Percentiles rank a stretch among this genome's conserved stretches.
These are phyloP conservation scores for Diversispora eburnea DNA, from an alignment of 192 early-diverging fungal genomes.

Conservation along the genomic window DNA sequence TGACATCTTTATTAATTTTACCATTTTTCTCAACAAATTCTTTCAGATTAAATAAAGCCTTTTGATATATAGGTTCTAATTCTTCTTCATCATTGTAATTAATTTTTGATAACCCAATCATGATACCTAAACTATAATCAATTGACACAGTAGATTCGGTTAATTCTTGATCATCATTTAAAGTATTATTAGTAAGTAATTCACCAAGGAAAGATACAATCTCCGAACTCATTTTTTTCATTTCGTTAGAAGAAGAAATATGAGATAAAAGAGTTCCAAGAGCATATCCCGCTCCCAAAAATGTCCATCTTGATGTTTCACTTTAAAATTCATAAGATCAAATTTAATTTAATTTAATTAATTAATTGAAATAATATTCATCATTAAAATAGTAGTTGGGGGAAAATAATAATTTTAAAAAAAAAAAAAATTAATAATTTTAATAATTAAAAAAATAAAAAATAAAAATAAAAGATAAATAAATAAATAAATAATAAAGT, in stretches of 20 bases:
- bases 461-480: background rate
- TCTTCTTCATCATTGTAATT: constrained; percentile 5
- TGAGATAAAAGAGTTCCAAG: constrained; percentile 39
- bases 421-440: no score
- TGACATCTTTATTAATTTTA: background rate
- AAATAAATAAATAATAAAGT: no score
- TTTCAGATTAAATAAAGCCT: background rate
- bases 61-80: constrained; percentile 14
- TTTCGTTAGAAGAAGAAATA: constrained; percentile 37
- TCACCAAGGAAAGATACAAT: constrained; percentile 29
- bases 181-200: constrained; percentile 21
- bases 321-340: constrained; percentile 5
- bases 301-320: constrained; percentile 36
- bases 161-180: background rate
- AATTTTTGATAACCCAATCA: constrained; percentile 38
- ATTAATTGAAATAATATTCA: background rate
- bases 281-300: constrained; percentile 38
- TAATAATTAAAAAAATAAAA: background rate
- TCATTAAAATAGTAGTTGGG: no score
- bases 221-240: constrained; percentile 33
- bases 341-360: background rate
- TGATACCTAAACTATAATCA: constrained; percentile 29
- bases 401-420: no score
- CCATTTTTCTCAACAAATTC: constrained; percentile 17
- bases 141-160: constrained; percentile 17